Percentiles rank a stretch among this genome's conserved stretches.
Conservation (phyloP, 352 stramenopile species). For the Pelagophyceae sp. region DNA sequence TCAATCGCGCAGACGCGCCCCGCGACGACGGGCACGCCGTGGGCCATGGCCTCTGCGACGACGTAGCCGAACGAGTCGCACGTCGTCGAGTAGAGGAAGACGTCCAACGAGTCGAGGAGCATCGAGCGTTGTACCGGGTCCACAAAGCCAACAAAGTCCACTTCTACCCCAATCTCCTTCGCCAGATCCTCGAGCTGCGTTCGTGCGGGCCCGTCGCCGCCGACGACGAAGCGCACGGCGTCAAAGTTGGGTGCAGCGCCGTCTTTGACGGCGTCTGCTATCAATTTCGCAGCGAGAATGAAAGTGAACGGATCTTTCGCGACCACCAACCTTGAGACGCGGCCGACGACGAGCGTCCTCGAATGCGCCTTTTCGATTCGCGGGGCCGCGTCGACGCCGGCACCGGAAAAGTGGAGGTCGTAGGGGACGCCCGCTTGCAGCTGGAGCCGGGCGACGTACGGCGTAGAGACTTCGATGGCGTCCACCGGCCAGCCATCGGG, state of each 20-base stretch:
- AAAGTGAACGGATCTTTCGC: background rate
- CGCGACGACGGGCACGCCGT: constrained; percentile 1
- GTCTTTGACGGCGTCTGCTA: too few species aligned
- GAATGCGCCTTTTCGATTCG: too few species aligned
- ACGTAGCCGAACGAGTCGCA: background rate
- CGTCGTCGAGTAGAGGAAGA: background rate
- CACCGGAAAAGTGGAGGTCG: background rate
- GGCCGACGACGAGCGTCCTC: background rate
- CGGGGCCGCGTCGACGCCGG: too few species aligned
- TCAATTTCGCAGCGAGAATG: background rate
- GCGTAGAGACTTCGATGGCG: background rate
- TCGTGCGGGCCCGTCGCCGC: too few species aligned
- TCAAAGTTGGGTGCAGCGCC: too few species aligned
- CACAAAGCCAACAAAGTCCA: background rate
- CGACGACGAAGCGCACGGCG: too few species aligned
- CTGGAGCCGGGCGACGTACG: background rate
- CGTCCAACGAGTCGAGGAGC: background rate
- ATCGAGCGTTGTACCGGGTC: background rate
- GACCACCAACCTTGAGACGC: background rate
- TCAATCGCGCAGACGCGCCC: background rate
- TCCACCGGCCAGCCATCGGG: background rate
- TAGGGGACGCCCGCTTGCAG: background rate
- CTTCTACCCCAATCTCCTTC: too few species aligned
- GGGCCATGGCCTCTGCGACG: background rate
- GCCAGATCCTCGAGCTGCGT: too few species aligned